Evolutionary conservation across 108 stramenopile genomes (phyloP), one percentile per base, ranked within the genome.

Genomic region (Epipyxis sp.): DNA sequence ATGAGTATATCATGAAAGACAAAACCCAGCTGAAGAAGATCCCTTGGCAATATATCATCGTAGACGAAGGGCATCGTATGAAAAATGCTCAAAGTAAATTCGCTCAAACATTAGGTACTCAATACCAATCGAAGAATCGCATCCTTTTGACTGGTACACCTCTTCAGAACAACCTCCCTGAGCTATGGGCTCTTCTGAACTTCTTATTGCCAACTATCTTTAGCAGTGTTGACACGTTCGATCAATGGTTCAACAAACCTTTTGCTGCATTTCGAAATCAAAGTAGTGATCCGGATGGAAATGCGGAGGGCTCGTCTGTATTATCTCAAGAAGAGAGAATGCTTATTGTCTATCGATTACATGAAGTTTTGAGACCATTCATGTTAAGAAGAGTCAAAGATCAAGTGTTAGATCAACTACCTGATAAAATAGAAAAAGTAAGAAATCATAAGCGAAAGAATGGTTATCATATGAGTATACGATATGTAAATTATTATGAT

Each of bases 41-140:
- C 91, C 91, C 20, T 54, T 89, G 88, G 88, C 77, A 77, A 25
- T 88, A 86, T 65, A 41, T 91, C 32, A 84, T 91, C 72, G 87
- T 95, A 79, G 96, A 96, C 84, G 97, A 98, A 77, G 98, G 95
- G 0, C 98, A 99, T 84, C 88, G 98, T 46, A 97, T 99, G 91
- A 99, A 99, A 87, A 99, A 99, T 84, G 94, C 69, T 37, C 76
- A 77, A 30, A 30, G 50, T 54, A 79, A 65, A 44, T 79, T 79
- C 20, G 35, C 61, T n/a, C 59, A 32, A 10, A 40, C 42, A 16
- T 0, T 13, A 91, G 95, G 16, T 86, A 94, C 29, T 74, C 82
- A 32, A 61, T 92, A 74, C 34, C 44, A 43, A 13, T 93, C 94
- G 6, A 88, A 90, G 59, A 90, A 90, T 80, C 93, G 98, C 20